Evolutionary conservation across 192 early-diverging fungal genomes (phyloP).

Genomic region (Backusella macrospora): DNA sequence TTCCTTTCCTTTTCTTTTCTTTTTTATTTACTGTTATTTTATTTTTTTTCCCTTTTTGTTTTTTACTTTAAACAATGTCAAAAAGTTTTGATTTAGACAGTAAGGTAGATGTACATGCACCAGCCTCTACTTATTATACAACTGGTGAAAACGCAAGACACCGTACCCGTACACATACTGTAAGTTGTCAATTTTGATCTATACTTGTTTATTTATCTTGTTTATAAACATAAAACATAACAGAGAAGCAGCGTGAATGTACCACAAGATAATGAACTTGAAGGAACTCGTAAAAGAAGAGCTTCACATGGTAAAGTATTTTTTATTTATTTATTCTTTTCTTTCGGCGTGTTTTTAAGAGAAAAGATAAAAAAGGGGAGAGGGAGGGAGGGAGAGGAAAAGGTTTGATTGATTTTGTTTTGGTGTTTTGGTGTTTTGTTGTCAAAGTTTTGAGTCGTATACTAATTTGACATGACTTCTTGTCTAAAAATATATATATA

Average conservation of each 20-base stretch:
- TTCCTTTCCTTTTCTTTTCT: not conserved
- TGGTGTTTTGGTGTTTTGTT: too few species aligned
- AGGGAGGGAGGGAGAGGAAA: too few species aligned
- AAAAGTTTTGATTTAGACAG: constrained; percentile 12
- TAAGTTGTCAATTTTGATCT: constrained; percentile 14
- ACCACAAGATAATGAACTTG: not conserved
- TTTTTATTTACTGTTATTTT: not conserved
- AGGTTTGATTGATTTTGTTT: too few species aligned
- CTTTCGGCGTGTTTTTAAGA: too few species aligned
- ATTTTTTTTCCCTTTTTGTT: constrained; percentile 1
- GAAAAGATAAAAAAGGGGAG: not conserved
- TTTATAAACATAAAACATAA: not conserved
- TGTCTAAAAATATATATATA: not conserved
- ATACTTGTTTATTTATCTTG: not conserved
- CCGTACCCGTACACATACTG: constrained; percentile 26
- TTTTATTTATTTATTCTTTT: not conserved
- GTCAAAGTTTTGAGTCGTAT: too few species aligned
- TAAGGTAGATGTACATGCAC: constrained; percentile 35
- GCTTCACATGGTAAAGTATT: constrained; percentile 42
- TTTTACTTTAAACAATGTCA: constrained; percentile 15
- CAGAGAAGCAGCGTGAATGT: not conserved
- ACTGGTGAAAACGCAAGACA: constrained; percentile 34
- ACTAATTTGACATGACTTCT: not conserved
- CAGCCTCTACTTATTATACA: constrained; percentile 42
- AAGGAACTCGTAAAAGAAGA: constrained; percentile 37